Evolutionary conservation across 2,329 filamentous ascomycete genomes (phyloP), one percentile per base, ranked within the genome.

Genomic region (Clathrospora elynae): DNA sequence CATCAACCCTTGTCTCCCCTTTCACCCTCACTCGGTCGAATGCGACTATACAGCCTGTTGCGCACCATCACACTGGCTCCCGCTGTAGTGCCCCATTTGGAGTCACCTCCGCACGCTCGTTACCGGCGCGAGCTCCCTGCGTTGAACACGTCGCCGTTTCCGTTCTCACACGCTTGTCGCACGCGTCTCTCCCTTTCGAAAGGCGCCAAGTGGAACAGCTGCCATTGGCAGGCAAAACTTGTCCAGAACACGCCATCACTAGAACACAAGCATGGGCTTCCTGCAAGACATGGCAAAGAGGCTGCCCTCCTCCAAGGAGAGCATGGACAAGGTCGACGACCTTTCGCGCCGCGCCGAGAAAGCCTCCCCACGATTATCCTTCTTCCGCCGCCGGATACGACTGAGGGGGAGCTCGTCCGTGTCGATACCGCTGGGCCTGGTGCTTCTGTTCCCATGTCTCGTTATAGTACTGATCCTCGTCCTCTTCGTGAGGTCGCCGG

Each of bases 321-420:
- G 35, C 40, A 53, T 74, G 19, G 72, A 76, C 19, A 73, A 71
- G 33, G 60, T 75, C 32, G 73, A 76, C 46, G 68, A 72, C 37
- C 48, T 74, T 41, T 71, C 67, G 46, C 68, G 64, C 53, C 72
- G 69, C 22, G 66, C 70, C 35, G 72, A 74, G 43, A 71, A 72
- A 51, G 55, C 70, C 8, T 62, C 71, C 6, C 75, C 80, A 12
- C 76, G 77, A 61, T 77, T 95, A 62, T 86, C 87, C 50, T 95
- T 96, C 71, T 88, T 97, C 71, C 81, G 85, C 59, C 83, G 89
- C 66, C 88, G 92, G 36, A 82, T 99, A 77, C 85, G 91, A 59
- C 76, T 99, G 75, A 87, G 85, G 73, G 89, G 90, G 62, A 96
- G 95, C 73, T 96, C 91, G 41, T 88, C 86, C 64, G 84, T 96